Conservation (phyloP, 2,329 filamentous ascomycete species). For the Penicillium vulpinum region DNA sequence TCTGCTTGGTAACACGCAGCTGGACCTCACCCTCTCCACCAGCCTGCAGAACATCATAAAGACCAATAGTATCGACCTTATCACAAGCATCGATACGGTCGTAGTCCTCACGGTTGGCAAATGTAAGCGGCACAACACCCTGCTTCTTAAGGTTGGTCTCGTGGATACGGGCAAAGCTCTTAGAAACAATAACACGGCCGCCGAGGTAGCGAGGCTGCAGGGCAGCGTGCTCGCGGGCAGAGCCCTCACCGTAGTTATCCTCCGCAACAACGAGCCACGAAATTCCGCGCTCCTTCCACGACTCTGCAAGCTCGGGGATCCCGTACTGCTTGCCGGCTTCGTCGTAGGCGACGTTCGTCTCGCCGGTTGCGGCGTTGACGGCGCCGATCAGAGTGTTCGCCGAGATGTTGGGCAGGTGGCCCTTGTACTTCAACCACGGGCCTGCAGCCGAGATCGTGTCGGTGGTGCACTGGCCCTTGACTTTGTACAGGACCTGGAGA, state of each 20-base stretch:
- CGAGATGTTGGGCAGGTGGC: slow-evolving; percentile 95
- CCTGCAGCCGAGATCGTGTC: slow-evolving; percentile 97
- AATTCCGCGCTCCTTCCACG: slow-evolving; percentile 73
- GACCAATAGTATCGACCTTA: slow-evolving; percentile 74
- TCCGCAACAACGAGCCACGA: slow-evolving; percentile 95
- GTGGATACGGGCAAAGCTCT: slow-evolving; percentile 89
- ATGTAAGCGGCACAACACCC: slow-evolving; percentile 90
- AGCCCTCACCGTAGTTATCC: slow-evolving; percentile 95
- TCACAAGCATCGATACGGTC: slow-evolving; percentile 74
- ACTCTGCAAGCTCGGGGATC: slow-evolving; percentile 65
- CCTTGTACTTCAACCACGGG: slow-evolving; percentile 99
- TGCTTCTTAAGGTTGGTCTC: slow-evolving; percentile 98
- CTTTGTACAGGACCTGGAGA: slow-evolving; percentile 89
- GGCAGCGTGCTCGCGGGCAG: slow-evolving; percentile 84
- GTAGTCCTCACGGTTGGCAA: slow-evolving; percentile 71
- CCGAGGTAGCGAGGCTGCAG: slow-evolving; percentile 89
- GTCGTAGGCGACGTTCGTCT: slow-evolving; percentile 92
- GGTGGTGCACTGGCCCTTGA: slow-evolving; percentile 96
- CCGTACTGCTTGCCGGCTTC: slow-evolving; percentile 66
- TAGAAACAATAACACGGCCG: slow-evolving; percentile 72
- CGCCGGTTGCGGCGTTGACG: slow-evolving; percentile 84
- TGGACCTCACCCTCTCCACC: slow-evolving; percentile 78
- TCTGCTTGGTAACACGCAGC: slow-evolving; percentile 64
- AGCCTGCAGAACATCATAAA: slow-evolving; percentile 76
- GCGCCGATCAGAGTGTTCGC: slow-evolving; percentile 97